These are phyloP conservation scores for Metschnikowia shivogae DNA, from an alignment of 805 yeast species.

Conservation along the genomic window DNA sequence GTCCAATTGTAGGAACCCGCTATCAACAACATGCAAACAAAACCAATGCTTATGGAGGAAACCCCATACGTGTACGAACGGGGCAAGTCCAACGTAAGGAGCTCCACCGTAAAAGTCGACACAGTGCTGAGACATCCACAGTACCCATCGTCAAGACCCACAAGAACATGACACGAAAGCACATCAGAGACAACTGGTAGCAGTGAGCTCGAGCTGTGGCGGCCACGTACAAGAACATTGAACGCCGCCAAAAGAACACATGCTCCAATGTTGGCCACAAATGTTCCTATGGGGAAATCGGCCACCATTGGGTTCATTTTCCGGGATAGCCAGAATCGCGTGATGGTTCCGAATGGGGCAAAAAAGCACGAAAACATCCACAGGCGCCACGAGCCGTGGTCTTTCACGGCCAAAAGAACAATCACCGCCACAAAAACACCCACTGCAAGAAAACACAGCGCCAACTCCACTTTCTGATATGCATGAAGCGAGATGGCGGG, in stretches of 20 bases:
- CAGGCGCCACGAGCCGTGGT: conserved; percentile 46
- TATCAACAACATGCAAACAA: conserved; percentile 48
- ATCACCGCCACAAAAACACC: conserved; percentile 29
- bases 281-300: conserved; percentile 54
- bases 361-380: conserved; percentile 70
- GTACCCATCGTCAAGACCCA: conserved; percentile 59
- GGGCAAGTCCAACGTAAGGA: conserved; percentile 31
- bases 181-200: conserved; percentile 26
- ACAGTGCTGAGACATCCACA: conserved; percentile 73
- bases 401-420: conserved; percentile 39
- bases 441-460: conserved; percentile 22
- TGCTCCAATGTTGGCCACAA: conserved; percentile 46
- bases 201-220: conserved; percentile 14
- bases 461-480: conserved; percentile 21
- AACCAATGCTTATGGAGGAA: conserved; percentile 45
- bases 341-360: conserved; percentile 66
- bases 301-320: conserved; percentile 39
- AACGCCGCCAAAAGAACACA: conserved; percentile 42
- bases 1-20: conserved; percentile 76
- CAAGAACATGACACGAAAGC: conserved; percentile 47
- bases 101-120: conserved; percentile 73
- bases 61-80: conserved; percentile 50
- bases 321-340: conserved; percentile 53
- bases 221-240: conserved; percentile 44
- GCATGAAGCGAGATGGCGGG: conserved; percentile 16